Evolutionary conservation across 163 green algal genomes (phyloP), one percentile per base, ranked within the genome.

Genomic region (Chlorella variabilis): DNA sequence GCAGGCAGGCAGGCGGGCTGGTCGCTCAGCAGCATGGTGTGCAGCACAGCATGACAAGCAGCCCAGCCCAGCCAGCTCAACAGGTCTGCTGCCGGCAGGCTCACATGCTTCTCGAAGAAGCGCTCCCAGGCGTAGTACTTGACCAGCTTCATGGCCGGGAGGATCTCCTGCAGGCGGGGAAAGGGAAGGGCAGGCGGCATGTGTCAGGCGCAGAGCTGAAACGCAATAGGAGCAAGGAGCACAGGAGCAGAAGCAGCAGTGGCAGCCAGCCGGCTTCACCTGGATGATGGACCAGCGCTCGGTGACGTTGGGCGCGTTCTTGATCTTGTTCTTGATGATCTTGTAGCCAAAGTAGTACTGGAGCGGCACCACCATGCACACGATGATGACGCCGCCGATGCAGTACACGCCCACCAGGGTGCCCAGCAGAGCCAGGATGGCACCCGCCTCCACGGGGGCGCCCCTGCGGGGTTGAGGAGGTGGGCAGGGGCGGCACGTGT

Each of bases 41-140:
- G n/a, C n/a, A n/a, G n/a, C n/a, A n/a, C n/a, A n/a, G n/a, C n/a
- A n/a, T n/a, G n/a, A n/a, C n/a, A n/a, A n/a, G n/a, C n/a, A n/a
- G n/a, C n/a, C n/a, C n/a, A n/a, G n/a, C n/a, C n/a, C n/a, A n/a
- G n/a, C n/a, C n/a, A n/a, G n/a, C n/a, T n/a, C n/a, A n/a, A n/a
- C n/a, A n/a, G n/a, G n/a, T n/a, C n/a, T n/a, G n/a, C n/a, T n/a
- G n/a, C n/a, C 29, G 29, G 27, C 3, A 31, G 33, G 8, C 73
- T 71, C 31, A 81, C 59, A 2, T 62, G 48, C 48, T 82, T 31
- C 63, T 82, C 76, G 9, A 82, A 82, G 76, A 82, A 82, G 45
- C 76, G 62, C 76, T 82, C 76, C 76, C 76, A 82, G 34, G 76
- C 76, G 48, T 82, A 82, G 48, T 82, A 82, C 76, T 82, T 82